These are phyloP conservation scores for Penicillium olsonii DNA, from an alignment of 2,329 filamentous ascomycete genomes.

Conservation along the genomic window DNA sequence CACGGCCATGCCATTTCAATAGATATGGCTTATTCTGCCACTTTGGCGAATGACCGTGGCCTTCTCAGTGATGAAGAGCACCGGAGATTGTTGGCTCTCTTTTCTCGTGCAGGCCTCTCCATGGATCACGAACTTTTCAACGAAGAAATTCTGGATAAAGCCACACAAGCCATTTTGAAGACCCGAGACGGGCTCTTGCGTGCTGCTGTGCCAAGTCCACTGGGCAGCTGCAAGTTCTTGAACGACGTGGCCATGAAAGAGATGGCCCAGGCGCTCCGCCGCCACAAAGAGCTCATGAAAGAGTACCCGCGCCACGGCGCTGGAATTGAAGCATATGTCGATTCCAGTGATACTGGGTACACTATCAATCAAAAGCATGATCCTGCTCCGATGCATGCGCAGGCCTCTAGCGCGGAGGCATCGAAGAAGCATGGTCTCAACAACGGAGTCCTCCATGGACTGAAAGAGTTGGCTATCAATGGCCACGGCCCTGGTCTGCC, in stretches of 20 bases:
- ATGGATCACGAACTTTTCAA: constrained; percentile 7
- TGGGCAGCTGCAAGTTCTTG: constrained; percentile 67
- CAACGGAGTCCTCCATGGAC: background rate
- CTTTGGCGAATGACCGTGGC: constrained; percentile 1
- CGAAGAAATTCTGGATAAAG: constrained; percentile 42
- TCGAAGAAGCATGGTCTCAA: background rate
- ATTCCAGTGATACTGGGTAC: constrained; percentile 65
- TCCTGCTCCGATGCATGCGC: background rate
- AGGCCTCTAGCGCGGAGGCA: background rate
- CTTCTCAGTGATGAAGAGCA: constrained; percentile 1
- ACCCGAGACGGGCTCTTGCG: constrained; percentile 69
- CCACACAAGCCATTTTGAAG: constrained; percentile 68
- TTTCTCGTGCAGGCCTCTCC: constrained; percentile 1
- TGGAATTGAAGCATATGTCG: constrained; percentile 69
- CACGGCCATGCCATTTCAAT: constrained; percentile 5
- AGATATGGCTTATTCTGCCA: constrained; percentile 6
- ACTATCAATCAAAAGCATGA: background rate
- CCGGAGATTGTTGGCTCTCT: background rate
- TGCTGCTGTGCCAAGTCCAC: constrained; percentile 67
- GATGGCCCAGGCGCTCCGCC: constrained; percentile 60
- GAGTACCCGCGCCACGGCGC: constrained; percentile 64
- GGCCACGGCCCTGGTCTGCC: background rate
- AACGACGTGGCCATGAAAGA: constrained; percentile 67
- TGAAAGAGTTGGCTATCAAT: background rate
- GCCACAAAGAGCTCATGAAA: constrained; percentile 66